phyloP scores from a whole-genome alignment of 2,329 filamentous ascomycete species.

The Hymenoscyphus albidus region DNA sequence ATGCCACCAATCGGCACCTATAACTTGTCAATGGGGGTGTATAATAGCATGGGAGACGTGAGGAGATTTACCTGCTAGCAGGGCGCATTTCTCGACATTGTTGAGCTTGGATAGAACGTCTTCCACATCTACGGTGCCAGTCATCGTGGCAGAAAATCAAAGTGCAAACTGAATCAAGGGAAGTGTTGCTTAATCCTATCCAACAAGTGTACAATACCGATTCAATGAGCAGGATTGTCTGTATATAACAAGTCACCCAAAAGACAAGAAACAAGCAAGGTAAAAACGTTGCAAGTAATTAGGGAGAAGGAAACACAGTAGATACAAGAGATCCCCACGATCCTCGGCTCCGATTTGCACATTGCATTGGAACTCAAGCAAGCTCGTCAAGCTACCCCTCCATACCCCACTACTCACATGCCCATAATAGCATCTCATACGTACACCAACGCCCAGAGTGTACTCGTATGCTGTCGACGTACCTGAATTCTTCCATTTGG shows the following conservation, averaged over 20 bases:
- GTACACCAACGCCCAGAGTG: not conserved
- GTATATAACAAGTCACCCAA: not conserved
- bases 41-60: not conserved
- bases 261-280: not conserved
- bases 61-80: constrained; percentile 43
- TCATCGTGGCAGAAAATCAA: constrained; percentile 28
- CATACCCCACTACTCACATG: constrained; percentile 1
- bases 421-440: not conserved
- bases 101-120: constrained; percentile 52
- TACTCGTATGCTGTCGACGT: not conserved
- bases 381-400: not conserved
- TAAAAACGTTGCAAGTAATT: not conserved
- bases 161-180: not conserved
- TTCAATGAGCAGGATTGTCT: not conserved
- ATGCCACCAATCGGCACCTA: constrained; percentile 36
- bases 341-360: not conserved
- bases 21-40: not conserved
- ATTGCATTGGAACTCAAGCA: not conserved
- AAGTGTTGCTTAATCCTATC: not conserved
- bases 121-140: constrained; percentile 53
- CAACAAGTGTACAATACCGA: not conserved
- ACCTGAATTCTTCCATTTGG: not conserved
- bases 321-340: not conserved
- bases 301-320: not conserved
- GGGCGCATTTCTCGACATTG: constrained; percentile 49